phyloP scores from a whole-genome alignment of 306 rosid species.

The Crataegus laevigata region DNA sequence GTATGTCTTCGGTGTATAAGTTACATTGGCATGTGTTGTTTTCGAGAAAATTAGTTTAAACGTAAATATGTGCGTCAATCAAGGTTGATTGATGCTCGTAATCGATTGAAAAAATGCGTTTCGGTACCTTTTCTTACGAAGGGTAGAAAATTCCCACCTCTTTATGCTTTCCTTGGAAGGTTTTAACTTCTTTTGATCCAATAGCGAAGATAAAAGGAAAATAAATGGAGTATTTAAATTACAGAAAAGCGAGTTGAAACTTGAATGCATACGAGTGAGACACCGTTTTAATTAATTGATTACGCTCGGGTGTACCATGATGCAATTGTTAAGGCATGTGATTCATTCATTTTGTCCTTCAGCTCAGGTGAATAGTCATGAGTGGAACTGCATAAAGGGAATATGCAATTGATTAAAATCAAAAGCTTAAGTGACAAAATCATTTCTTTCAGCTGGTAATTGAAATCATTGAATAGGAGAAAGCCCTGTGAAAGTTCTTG shows the following conservation, averaged over 20 bases:
- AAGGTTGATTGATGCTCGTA: not conserved
- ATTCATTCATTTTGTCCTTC: not conserved
- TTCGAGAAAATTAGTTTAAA: too few relatives aligned
- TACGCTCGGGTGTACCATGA: too few relatives aligned
- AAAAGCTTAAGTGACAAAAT: conserved; percentile 9
- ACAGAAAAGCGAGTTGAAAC: fast-evolving
- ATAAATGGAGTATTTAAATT: too few relatives aligned
- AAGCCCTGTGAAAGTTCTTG: not conserved
- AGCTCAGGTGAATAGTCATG: not conserved
- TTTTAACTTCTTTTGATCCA: too few relatives aligned
- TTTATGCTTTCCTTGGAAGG: not conserved
- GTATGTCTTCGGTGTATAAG: not conserved
- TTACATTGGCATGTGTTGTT: too few relatives aligned
- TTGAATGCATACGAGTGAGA: fast-evolving
- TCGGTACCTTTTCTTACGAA: too few relatives aligned
- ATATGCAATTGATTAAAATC: conserved; percentile 6
- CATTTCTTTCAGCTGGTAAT: conserved; percentile 8
- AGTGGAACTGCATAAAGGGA: not conserved
- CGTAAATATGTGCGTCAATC: too few relatives aligned
- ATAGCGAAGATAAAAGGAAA: too few relatives aligned
- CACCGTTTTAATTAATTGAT: fast-evolving
- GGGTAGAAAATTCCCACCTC: not conserved
- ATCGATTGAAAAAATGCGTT: too few relatives aligned
- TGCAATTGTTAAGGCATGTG: not conserved
- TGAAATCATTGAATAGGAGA: conserved; percentile 26